phyloP scores from a whole-genome alignment of 495 filamentous ascomycete genomes.

The Lasiosphaeria ovina region DNA sequence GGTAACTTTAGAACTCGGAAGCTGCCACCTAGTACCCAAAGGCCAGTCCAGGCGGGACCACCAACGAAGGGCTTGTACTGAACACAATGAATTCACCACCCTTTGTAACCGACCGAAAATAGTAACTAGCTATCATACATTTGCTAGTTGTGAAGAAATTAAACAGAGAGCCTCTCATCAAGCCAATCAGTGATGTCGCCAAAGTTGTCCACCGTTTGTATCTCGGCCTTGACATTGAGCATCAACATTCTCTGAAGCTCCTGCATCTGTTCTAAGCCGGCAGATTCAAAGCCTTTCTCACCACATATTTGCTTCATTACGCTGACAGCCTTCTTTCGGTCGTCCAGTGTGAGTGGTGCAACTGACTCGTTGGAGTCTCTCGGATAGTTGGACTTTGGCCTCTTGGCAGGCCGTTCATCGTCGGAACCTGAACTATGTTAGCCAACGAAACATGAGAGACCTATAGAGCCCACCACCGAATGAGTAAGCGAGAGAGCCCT shows the following conservation, averaged over 20 bases:
- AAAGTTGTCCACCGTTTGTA: constrained; percentile 70
- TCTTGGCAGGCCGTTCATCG: constrained; percentile 16
- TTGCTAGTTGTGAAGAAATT: too few species aligned
- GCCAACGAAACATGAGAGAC: constrained; percentile 2
- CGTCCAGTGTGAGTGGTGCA: constrained; percentile 8
- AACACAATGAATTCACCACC: too few species aligned
- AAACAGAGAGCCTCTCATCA: constrained; percentile 39
- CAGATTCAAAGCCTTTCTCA: background rate
- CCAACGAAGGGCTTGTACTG: too few species aligned
- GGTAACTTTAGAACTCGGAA: too few species aligned
- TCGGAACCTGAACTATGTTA: constrained; percentile 6
- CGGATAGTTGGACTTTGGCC: constrained; percentile 6
- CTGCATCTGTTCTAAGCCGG: constrained; percentile 47
- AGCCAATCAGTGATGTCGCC: constrained; percentile 66
- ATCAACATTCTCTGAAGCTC: constrained; percentile 87
- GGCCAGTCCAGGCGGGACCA: too few species aligned
- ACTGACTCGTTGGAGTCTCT: constrained; percentile 9
- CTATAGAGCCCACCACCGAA: constrained; percentile 6
- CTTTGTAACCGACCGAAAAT: too few species aligned
- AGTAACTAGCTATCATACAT: too few species aligned
- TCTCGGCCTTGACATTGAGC: constrained; percentile 84
- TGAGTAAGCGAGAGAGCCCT: constrained; percentile 15
- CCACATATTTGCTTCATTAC: constrained; percentile 56
- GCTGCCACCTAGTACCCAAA: too few species aligned
- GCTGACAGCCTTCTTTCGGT: constrained; percentile 42